These are phyloP conservation scores for Leucocoprinus sp. DNA, from an alignment of 768 basidiomycete genomes.

Conservation along the genomic window DNA sequence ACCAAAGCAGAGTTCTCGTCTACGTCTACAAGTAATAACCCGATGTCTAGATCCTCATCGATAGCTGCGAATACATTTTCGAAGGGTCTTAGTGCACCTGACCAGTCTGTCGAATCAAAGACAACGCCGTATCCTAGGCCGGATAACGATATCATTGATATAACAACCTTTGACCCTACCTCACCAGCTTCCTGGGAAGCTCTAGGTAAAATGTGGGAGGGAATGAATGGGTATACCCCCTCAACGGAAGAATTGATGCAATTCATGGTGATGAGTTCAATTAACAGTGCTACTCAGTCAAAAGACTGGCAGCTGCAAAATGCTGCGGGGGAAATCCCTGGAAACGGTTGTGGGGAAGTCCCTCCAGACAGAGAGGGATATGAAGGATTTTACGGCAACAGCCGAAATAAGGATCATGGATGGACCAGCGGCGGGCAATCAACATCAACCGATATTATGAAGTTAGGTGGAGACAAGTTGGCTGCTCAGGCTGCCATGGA, in stretches of 20 bases:
- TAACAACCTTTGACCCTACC: conserved; percentile 65
- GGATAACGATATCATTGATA: conserved; percentile 61
- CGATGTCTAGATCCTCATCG: conserved; percentile 34
- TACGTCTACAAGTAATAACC: conserved; percentile 39
- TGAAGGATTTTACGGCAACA: conserved; percentile 41
- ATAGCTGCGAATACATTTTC: conserved; percentile 56
- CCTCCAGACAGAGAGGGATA: conserved; percentile 29
- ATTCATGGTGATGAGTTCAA: conserved; percentile 41
- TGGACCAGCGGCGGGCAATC: conserved; percentile 22
- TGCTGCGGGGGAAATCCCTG: conserved; percentile 8
- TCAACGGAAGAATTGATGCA: conserved; percentile 73
- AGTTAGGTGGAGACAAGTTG: conserved; percentile 42
- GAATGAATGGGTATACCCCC: conserved; percentile 58
- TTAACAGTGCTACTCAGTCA: background rate
- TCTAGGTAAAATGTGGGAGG: conserved; percentile 71
- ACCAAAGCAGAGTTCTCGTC: conserved; percentile 27
- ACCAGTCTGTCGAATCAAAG: conserved; percentile 19
- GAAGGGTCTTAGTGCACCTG: conserved; percentile 34
- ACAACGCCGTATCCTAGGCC: conserved; percentile 36
- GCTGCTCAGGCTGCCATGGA: conserved; percentile 11
- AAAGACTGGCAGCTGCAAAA: conserved; percentile 14
- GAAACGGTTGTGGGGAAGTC: conserved; percentile 16
- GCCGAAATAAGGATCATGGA: conserved; percentile 33
- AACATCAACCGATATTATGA: conserved; percentile 51
- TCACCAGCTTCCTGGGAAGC: conserved; percentile 72